These are phyloP conservation scores for Metschnikowia corniflorae DNA, from an alignment of 805 yeast species.

Conservation along the genomic window DNA sequence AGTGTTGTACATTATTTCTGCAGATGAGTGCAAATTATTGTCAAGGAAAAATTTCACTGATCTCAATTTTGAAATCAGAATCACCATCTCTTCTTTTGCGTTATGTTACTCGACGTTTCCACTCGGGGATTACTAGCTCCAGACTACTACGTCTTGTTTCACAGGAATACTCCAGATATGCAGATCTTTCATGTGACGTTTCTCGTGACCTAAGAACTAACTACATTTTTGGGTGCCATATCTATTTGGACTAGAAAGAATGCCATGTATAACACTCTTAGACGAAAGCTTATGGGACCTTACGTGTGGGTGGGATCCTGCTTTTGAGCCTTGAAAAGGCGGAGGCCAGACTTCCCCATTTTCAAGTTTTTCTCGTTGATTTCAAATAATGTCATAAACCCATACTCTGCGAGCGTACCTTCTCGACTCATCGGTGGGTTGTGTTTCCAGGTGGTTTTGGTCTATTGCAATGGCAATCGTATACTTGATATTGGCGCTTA, in stretches of 20 bases:
- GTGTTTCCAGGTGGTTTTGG: constrained; percentile 17
- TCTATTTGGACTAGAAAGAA: constrained; percentile 30
- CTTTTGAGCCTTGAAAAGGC: constrained; percentile 35
- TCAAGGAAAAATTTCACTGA: constrained; percentile 3
- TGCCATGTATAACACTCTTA: constrained; percentile 33
- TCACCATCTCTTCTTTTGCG: constrained; percentile 35
- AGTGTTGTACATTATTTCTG: constrained; percentile 25
- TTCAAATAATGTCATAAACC: constrained; percentile 36
- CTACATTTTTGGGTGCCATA: constrained; percentile 32
- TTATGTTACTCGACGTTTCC: constrained; percentile 34
- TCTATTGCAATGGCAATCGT: constrained; percentile 11
- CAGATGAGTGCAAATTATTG: constrained; percentile 6
- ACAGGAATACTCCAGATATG: constrained; percentile 25
- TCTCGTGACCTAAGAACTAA: constrained; percentile 26
- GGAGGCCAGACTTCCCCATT: constrained; percentile 33
- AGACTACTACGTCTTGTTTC: constrained; percentile 33
- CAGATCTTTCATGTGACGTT: constrained; percentile 29
- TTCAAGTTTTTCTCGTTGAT: constrained; percentile 30
- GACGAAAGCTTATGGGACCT: constrained; percentile 25
- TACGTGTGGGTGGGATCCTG: constrained; percentile 35
- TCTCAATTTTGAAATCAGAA: too few species aligned
- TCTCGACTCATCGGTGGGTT: constrained; percentile 28
- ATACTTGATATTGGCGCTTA: constrained; percentile 12
- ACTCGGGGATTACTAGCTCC: constrained; percentile 37
- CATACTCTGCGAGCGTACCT: constrained; percentile 35